Conservation (phyloP, 2,329 filamentous ascomycete genomes). For the Pseudocercospora fuligena region DNA sequence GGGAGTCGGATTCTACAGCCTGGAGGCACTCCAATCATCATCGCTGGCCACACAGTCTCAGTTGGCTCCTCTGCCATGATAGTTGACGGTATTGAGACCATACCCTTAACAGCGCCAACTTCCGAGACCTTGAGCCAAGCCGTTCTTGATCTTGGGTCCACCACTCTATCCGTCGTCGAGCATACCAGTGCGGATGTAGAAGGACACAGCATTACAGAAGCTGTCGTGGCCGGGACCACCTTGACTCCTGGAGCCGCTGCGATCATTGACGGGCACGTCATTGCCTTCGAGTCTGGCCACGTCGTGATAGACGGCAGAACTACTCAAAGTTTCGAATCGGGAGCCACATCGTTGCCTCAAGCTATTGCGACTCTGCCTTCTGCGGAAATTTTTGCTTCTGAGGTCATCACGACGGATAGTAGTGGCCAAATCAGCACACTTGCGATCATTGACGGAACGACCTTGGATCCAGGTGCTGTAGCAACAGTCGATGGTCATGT, state of each 20-base stretch:
- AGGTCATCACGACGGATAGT: background rate
- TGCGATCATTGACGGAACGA: slow-evolving; percentile 1
- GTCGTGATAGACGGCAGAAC: background rate
- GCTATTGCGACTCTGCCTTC: background rate
- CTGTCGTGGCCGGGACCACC: background rate
- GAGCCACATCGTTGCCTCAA: background rate
- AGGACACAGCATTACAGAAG: background rate
- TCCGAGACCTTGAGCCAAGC: background rate
- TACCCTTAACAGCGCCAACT: background rate
- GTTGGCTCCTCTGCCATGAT: background rate
- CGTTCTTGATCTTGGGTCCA: background rate
- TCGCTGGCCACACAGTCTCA: background rate
- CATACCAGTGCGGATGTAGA: background rate
- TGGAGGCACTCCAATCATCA: background rate
- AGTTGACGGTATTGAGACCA: background rate
- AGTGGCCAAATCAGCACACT: background rate
- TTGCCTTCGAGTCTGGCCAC: background rate
- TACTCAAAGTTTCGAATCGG: background rate
- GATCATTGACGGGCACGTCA: background rate
- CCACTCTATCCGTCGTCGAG: background rate
- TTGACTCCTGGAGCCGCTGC: background rate
- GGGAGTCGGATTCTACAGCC: background rate
- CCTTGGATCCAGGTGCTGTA: background rate
- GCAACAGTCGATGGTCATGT: background rate
- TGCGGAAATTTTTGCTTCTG: background rate